Evolutionary conservation across 192 early-diverging fungal species (phyloP), one percentile per base, ranked within the genome.

Genomic region (Lunasporangiospora selenospora): DNA sequence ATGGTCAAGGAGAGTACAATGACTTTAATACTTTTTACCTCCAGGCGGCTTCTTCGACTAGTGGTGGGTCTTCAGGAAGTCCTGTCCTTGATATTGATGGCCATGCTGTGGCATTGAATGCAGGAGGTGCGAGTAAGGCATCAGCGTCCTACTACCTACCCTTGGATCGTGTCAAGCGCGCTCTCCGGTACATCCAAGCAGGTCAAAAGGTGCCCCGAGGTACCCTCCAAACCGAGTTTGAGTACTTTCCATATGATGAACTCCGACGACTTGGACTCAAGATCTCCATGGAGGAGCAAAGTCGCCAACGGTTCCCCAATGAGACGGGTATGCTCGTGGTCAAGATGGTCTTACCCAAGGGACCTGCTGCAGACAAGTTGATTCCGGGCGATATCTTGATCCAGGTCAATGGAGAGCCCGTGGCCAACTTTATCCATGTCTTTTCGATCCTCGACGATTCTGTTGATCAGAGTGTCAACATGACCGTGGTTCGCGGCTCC

Each of bases 21-120:
- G 92, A 93, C 46, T 85, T 91, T 62, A 93, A 92, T 65, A 92
- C 90, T 2, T 93, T 93, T 69, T 93, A 92, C 69, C 70, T 91
- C 13, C 88, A 91, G 75, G 88, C 90, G 1, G 86, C 89, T 1
- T 87, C 92, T 12, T 81, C 84, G 7, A 87, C 87, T 11, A 90
- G 86, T 56, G 90, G 89, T 45, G 92, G 92, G 5, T 89, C 88
- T 33, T 89, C 88, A 5, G 92, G 92, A 31, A 87, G 84, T 56
- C 90, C 92, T 5, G 90, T 93, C 13, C 77, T 93, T 34, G 87
- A 92, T 47, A 87, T 92, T 33, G 79, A 88, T 13, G 92, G 92
- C 2, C 65, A 86, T 57, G 92, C 92, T 6, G 86, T 93, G 6
- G 92, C 83, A 4, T 64, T 93, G n/a, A 88, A 92, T 48, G 81